Evolutionary conservation across 1,139 yeast genomes (phyloP), one percentile per base, ranked within the genome.

Genomic region (Zhuliangozyma parablackwelliae): DNA sequence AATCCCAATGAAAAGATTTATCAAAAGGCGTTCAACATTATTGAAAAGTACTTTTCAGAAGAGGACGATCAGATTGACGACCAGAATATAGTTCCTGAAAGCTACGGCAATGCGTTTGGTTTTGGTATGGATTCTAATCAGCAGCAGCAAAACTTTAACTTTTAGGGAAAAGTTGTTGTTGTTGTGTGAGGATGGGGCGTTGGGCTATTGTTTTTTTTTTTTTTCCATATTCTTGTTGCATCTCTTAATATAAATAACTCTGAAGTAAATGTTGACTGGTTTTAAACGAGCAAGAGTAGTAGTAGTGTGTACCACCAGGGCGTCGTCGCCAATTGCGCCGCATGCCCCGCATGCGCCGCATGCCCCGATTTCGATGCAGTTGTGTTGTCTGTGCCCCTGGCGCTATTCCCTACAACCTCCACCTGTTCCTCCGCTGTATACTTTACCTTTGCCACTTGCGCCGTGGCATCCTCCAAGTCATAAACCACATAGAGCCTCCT

Each of bases 1-100:
- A 89, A 88, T 65, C 86, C 81, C 56, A 92, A 92, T 63, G 95
- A 90, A 59, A 86, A 83, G 58, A 86, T 92, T 55, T 92, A 94
- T 65, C 81, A 85, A 57, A 90, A 90, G 69, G 95, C 98, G 31
- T 94, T 77, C 67, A 71, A 72, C 47, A 87, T 92, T 54, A 89
- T 94, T 64, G 96, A 88, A 56, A 87, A 82, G 52, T 92, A 88
- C 67, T 92, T 92, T 63, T 75, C 84, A 40, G 95, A 83, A 44
- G 94, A 83, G 42, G 97, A 87, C 39, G 83, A 70, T 37, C 79
- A 70, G 39, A 84, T 82, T 42, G 88, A 82, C 50, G 89, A 80
- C 50, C 80, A 83, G 42, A 87, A 82, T 39, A 70, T 90, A 59
- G 92, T 86, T 45, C 96, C 97, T 29, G 82, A 81, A 51, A 78